A percentile compares a stretch with the other conserved stretches of the same genome.
Evolutionary conservation across 495 filamentous ascomycete genomes (phyloP).

Genomic region (Mytilinidion resinicola): DNA sequence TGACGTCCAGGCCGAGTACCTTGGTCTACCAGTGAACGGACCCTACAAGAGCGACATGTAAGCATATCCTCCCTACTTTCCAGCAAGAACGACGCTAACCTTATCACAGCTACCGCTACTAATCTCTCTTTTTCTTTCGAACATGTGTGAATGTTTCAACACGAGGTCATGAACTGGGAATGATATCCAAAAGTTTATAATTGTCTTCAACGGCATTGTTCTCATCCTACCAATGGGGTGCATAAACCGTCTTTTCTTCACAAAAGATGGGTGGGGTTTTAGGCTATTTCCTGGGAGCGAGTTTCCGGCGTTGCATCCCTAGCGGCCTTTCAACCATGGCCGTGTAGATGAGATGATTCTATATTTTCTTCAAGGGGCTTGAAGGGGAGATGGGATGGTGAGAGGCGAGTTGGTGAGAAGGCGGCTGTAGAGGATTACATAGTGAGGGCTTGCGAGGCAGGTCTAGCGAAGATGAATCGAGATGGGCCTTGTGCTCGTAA

Average conservation of each 20-base stretch:
- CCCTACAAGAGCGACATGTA: constrained; percentile 88
- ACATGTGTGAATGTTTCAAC: constrained; percentile 28
- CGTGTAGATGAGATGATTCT: background rate
- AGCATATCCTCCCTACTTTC: background rate
- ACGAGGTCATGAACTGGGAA: constrained; percentile 38
- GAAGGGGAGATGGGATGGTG: background rate
- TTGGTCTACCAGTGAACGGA: constrained; percentile 73
- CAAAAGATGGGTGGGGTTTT: background rate
- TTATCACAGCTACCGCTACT: constrained; percentile 42
- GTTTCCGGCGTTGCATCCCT: background rate
- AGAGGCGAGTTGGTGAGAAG: too few species aligned
- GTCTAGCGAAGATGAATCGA: too few species aligned
- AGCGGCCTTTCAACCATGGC: constrained; percentile 7
- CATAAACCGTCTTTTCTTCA: constrained; percentile 3
- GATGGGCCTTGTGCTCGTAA: too few species aligned
- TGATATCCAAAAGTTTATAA: constrained; percentile 40
- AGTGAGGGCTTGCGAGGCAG: too few species aligned
- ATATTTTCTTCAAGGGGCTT: background rate
- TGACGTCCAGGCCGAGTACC: constrained; percentile 85
- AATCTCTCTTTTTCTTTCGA: constrained; percentile 27
- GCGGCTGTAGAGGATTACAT: too few species aligned
- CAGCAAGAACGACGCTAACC: constrained; percentile 2
- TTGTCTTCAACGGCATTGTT: constrained; percentile 44
- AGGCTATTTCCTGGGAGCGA: background rate
- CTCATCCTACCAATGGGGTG: constrained; percentile 3